Percentiles rank a stretch among this genome's conserved stretches.
Conservation (phyloP, 306 rosid genomes). For the Cucumis cinereus region DNA sequence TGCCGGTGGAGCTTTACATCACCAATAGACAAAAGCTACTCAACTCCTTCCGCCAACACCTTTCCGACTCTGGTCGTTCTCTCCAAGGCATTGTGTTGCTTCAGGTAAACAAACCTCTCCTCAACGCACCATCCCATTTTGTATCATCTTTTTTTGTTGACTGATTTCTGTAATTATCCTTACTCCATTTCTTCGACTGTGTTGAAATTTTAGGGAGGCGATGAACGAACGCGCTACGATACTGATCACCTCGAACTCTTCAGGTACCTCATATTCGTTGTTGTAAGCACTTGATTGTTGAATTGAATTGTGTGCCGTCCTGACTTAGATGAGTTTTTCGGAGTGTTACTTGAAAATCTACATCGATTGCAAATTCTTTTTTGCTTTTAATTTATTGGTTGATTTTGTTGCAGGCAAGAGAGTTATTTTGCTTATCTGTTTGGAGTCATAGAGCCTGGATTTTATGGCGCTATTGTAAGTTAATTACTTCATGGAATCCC, state of each 20-base stretch:
- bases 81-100: constrained; percentile 69
- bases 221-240: constrained; percentile 71
- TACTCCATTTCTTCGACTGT: neutral
- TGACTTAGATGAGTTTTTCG: neutral
- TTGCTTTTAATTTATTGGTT: neutral
- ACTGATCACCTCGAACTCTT: constrained; percentile 81
- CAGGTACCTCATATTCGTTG: constrained; percentile 28
- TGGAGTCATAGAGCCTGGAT: constrained; percentile 79
- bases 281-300: neutral
- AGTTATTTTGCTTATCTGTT: constrained; percentile 87
- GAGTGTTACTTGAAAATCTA: neutral
- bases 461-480: constrained; percentile 81
- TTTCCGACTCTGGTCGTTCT: constrained; percentile 37
- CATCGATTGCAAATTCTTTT: neutral
- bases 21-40: constrained; percentile 47
- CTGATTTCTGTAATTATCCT: neutral
- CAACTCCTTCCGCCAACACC: constrained; percentile 38
- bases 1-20: constrained; percentile 46
- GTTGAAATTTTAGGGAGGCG: constrained; percentile 47
- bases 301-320: neutral
- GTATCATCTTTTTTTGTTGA: neutral
- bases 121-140: neutral
- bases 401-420: constrained; percentile 50
- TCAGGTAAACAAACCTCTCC: constrained; percentile 27
- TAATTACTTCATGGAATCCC: neutral